Conservation (phyloP, 495 filamentous ascomycete genomes). For the Penicillium goetzii region DNA sequence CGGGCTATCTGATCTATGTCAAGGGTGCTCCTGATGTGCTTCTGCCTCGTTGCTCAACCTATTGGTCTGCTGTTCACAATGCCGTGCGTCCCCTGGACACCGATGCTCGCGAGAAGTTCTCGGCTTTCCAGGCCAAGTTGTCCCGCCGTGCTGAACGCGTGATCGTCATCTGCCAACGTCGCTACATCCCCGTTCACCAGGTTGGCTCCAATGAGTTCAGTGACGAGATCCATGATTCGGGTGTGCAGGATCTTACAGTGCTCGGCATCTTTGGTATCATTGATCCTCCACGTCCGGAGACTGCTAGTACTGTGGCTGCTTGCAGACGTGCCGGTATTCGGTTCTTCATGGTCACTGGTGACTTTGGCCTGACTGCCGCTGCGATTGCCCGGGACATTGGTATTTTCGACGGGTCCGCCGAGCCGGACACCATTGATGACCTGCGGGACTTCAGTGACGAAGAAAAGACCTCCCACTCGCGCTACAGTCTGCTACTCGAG, state of each 20-base stretch:
- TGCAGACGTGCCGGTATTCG: constrained; percentile 66
- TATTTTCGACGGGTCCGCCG: constrained; percentile 56
- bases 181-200: constrained; percentile 25
- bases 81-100: constrained; percentile 40
- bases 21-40: constrained; percentile 59
- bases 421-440: constrained; percentile 43
- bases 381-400: constrained; percentile 70
- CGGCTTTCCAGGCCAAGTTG: constrained; percentile 43
- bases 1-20: constrained; percentile 39
- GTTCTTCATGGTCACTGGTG: constrained; percentile 68
- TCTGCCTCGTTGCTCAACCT: constrained; percentile 47
- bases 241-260: constrained; percentile 47
- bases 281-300: constrained; percentile 70
- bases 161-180: constrained; percentile 51
- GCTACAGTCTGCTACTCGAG: constrained; percentile 42
- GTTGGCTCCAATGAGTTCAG: constrained; percentile 46
- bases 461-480: constrained; percentile 16
- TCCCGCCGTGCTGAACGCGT: constrained; percentile 56
- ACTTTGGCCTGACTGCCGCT: constrained; percentile 70
- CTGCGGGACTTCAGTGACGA: constrained; percentile 20
- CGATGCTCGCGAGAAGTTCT: constrained; percentile 37
- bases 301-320: constrained; percentile 46
- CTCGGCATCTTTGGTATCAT: constrained; percentile 56
- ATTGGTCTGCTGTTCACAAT: constrained; percentile 43
- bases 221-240: constrained; percentile 46